Evolutionary conservation across 768 basidiomycete species (phyloP).

Genomic region (Psilocybe sp.): DNA sequence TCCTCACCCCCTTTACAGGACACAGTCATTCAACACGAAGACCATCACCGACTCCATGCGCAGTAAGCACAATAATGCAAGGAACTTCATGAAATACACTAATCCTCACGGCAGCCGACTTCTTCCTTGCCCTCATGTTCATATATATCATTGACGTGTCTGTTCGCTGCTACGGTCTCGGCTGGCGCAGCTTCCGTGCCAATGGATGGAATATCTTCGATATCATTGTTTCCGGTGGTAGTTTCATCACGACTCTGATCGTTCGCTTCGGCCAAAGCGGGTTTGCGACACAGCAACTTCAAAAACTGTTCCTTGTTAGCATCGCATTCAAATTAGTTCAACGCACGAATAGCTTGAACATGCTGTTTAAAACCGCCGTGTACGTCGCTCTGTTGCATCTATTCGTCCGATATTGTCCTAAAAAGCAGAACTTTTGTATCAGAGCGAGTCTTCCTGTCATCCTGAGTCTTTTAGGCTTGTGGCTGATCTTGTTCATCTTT

Average conservation of each 20-base stretch:
- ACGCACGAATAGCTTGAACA: conserved; percentile 82
- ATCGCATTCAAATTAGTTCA: conserved; percentile 95
- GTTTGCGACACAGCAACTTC: conserved; percentile 61
- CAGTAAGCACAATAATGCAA: conserved; percentile 39
- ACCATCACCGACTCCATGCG: conserved; percentile 50
- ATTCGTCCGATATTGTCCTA: not conserved
- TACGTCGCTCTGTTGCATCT: conserved; percentile 44
- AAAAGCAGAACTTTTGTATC: conserved; percentile 4
- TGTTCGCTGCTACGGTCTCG: conserved; percentile 81
- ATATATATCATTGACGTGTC: conserved; percentile 75
- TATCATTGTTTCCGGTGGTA: conserved; percentile 73
- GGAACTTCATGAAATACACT: not conserved
- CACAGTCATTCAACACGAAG: conserved; percentile 66
- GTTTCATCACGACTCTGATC: conserved; percentile 78
- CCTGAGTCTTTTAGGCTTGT: conserved; percentile 77
- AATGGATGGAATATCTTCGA: conserved; percentile 97
- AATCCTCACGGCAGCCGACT: conserved; percentile 46
- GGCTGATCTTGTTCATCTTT: conserved; percentile 89
- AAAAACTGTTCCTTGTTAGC: conserved; percentile 89
- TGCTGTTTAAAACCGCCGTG: conserved; percentile 95
- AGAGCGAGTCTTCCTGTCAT: conserved; percentile 89
- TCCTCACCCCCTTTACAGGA: conserved; percentile 45
- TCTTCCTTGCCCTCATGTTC: conserved; percentile 72
- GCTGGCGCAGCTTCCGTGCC: conserved; percentile 77
- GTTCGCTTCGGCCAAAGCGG: conserved; percentile 53